phyloP scores from a whole-genome alignment of 495 filamentous ascomycete genomes.

The Venustampulla echinocandica region DNA sequence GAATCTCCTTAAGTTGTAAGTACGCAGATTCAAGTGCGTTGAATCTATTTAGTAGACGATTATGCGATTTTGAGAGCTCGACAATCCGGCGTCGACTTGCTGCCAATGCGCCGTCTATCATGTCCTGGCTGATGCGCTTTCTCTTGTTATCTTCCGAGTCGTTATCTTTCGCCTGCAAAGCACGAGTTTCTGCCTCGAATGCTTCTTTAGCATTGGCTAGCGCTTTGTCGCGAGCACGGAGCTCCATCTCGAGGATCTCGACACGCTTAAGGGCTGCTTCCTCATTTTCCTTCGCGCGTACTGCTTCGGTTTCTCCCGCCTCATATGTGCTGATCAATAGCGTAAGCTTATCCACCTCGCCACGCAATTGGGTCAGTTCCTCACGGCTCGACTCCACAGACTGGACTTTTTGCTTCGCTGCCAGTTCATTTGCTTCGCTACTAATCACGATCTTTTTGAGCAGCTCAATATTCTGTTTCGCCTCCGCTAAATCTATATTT shows the following conservation, averaged over 20 bases:
- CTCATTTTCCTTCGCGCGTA: slow-evolving; percentile 39
- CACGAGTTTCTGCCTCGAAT: slow-evolving; percentile 34
- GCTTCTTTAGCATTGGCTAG: slow-evolving; percentile 33
- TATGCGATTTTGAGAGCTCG: slow-evolving; percentile 36
- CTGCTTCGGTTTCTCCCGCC: slow-evolving; percentile 45
- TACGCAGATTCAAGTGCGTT: slow-evolving; percentile 29
- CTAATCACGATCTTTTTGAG: slow-evolving; percentile 50
- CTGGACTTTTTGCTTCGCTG: slow-evolving; percentile 48
- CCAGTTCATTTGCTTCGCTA: slow-evolving; percentile 51
- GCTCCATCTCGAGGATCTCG: slow-evolving; percentile 39
- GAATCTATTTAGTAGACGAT: slow-evolving; percentile 29
- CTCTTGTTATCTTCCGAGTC: slow-evolving; percentile 25
- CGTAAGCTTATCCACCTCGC: slow-evolving; percentile 49
- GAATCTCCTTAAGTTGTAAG: slow-evolving; percentile 27
- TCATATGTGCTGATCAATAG: slow-evolving; percentile 48
- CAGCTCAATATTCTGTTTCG: slow-evolving; percentile 42
- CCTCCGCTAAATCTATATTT: slow-evolving; percentile 42
- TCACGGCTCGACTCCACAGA: slow-evolving; percentile 48
- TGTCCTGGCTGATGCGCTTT: slow-evolving; percentile 27
- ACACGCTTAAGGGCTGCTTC: slow-evolving; percentile 43
- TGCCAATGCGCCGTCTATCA: slow-evolving; percentile 41
- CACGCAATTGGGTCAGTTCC: slow-evolving; percentile 48
- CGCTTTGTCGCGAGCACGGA: slow-evolving; percentile 42
- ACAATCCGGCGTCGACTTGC: slow-evolving; percentile 33
- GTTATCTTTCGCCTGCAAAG: slow-evolving; percentile 28